phyloP scores from a whole-genome alignment of 495 filamentous ascomycete species.

The Daldinia vernicosa region DNA sequence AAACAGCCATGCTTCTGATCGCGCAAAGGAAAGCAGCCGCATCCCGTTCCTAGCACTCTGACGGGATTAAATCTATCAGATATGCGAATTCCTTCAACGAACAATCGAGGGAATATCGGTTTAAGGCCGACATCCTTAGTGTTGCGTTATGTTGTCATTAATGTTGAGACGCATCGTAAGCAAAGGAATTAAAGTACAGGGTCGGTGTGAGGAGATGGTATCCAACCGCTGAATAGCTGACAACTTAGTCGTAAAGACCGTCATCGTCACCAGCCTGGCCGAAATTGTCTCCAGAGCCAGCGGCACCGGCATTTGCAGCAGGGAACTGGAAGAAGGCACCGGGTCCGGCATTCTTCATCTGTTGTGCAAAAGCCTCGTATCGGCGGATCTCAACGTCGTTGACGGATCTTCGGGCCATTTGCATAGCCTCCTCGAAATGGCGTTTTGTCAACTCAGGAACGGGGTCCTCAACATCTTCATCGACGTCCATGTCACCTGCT shows the following conservation, averaged over 20 bases:
- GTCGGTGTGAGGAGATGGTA: conserved; percentile 3
- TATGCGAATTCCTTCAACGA: conserved; percentile 29
- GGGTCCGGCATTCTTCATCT: conserved; percentile 96
- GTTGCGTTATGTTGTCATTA: conserved; percentile 22
- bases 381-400: conserved; percentile 95
- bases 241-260: conserved; percentile 74
- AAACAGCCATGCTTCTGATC: conserved; percentile 17
- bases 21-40: conserved; percentile 30
- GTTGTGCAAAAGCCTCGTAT: conserved; percentile 98
- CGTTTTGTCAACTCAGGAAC: conserved; percentile 96
- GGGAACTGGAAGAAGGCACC: conserved; percentile 98
- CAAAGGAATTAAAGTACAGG: conserved; percentile 41
- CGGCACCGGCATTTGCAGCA: conserved; percentile 45
- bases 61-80: conserved; percentile 23
- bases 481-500: conserved; percentile 81
- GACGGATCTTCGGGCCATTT: conserved; percentile 88
- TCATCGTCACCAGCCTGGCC: conserved; percentile 88
- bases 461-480: conserved; percentile 85
- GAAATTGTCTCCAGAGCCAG: conserved; percentile 63
- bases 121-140: conserved; percentile 4
- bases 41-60: conserved; percentile 6
- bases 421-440: conserved; percentile 99
- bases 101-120: conserved; percentile 7
- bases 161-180: conserved; percentile 21
- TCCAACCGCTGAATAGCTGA: conserved; percentile 1